These are phyloP conservation scores for Malus asiatica DNA, from an alignment of 306 rosid species.

Conservation along the genomic window DNA sequence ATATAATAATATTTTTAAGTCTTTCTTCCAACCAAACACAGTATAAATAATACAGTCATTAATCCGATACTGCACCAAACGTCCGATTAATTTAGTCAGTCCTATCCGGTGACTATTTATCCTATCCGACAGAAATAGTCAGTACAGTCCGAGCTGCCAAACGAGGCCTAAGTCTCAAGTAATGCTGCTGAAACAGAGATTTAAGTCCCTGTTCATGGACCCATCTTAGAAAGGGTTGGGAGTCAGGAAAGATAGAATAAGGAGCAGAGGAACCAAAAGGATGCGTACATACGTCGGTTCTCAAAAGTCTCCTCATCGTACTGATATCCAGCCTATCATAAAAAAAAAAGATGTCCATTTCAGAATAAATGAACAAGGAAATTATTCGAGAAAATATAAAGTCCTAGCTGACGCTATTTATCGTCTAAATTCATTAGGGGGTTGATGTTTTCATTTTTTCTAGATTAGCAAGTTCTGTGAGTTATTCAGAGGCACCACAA, in stretches of 20 bases:
- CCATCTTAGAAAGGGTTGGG: constrained; percentile 92
- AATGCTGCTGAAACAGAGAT: neutral
- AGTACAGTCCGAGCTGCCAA: no score
- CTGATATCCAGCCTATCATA: constrained; percentile 80
- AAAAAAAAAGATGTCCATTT: constrained; percentile 25
- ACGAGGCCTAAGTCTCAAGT: neutral
- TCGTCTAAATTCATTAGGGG: neutral
- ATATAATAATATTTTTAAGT: no score
- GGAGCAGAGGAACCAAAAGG: constrained; percentile 97
- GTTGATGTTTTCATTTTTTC: constrained; percentile 2
- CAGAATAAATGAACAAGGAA: neutral
- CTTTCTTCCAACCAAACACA: no score
- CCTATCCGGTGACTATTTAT: no score
- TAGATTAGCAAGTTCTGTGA: neutral
- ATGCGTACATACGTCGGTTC: constrained; percentile 77
- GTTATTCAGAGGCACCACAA: neutral
- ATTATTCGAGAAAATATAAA: neutral
- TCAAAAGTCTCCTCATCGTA: constrained; percentile 97
- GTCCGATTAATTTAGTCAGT: no score
- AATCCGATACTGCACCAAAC: no score
- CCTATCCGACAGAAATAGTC: no score
- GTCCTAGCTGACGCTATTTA: neutral
- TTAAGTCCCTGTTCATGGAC: constrained; percentile 47
- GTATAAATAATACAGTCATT: no score
- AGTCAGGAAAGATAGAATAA: constrained; percentile 63